Evolutionary conservation across 345 rosid species (phyloP).

Genomic region (Ceriops zippeliana): DNA sequence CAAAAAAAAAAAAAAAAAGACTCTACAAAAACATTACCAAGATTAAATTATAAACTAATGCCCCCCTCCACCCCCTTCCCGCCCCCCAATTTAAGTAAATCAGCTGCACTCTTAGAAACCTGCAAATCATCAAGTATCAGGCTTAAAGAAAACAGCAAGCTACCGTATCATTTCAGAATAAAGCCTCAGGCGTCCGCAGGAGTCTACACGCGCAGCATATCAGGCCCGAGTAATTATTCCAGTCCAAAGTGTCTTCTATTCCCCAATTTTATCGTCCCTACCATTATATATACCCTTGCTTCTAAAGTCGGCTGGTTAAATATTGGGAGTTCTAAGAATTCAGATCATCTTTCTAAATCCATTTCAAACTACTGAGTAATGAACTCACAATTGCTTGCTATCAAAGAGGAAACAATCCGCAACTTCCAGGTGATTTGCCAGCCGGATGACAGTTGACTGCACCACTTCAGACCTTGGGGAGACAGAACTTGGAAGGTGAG

Average conservation of each 20-base stretch:
- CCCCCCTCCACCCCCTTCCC: no score
- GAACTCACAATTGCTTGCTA: conserved; percentile 15
- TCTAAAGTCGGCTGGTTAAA: background rate
- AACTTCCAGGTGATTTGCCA: conserved; percentile 63
- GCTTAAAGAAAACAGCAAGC: conserved; percentile 3
- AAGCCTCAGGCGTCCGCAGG: conserved; percentile 1
- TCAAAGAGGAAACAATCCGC: conserved; percentile 52
- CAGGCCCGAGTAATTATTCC: conserved; percentile 35
- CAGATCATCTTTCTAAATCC: conserved; percentile 10
- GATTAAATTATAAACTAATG: conserved; percentile 21
- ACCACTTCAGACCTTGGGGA: conserved; percentile 52
- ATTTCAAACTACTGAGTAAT: background rate
- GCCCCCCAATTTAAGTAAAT: conserved; percentile 15
- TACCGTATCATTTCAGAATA: background rate
- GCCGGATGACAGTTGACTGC: conserved; percentile 45
- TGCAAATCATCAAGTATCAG: conserved; percentile 18
- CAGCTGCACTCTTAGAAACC: conserved; percentile 15
- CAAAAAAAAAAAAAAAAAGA: background rate
- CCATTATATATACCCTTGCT: conserved; percentile 9
- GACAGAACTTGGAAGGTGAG: conserved; percentile 59
- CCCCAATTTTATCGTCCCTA: conserved; percentile 11
- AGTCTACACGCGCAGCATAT: conserved; percentile 12
- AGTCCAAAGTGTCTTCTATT: conserved; percentile 5
- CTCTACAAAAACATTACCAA: conserved; percentile 13
- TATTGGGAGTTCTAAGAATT: conserved; percentile 7